Conservation (phyloP, 2,329 filamentous ascomycete genomes). For the Alternaria sp. region DNA sequence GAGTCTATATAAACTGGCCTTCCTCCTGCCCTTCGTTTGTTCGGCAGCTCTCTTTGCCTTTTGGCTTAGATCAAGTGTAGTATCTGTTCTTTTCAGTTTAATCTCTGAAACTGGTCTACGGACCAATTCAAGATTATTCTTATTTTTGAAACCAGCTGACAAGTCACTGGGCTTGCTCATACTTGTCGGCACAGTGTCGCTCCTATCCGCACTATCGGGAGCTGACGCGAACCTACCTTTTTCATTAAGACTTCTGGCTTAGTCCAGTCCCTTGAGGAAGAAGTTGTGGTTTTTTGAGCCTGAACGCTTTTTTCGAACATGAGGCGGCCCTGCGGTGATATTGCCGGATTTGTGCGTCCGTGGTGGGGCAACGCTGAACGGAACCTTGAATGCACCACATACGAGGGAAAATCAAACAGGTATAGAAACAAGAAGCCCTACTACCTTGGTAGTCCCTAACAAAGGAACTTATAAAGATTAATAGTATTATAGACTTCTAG, state of each 20-base stretch:
- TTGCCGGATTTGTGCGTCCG: too few species aligned
- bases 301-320: too few species aligned
- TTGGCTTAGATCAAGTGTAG: conserved; percentile 47
- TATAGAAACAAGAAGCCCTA: too few species aligned
- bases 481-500: too few species aligned
- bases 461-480: too few species aligned
- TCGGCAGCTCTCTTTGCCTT: conserved; percentile 27
- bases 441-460: too few species aligned
- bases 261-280: conserved; percentile 35
- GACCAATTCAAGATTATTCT: conserved; percentile 15
- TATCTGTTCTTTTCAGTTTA: conserved; percentile 97
- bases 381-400: too few species aligned
- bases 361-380: too few species aligned
- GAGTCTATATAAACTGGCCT: conserved; percentile 4
- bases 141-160: conserved; percentile 3
- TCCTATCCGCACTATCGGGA: conserved; percentile 1
- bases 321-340: too few species aligned
- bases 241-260: conserved; percentile 3
- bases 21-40: conserved; percentile 4
- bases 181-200: conserved; percentile 5
- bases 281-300: not conserved
- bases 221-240: conserved; percentile 1
- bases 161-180: conserved; percentile 7
- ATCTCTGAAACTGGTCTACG: conserved; percentile 2
- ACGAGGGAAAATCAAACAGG: too few species aligned